These are phyloP conservation scores for Cryomyces minteri DNA, from an alignment of 495 filamentous ascomycete species.

Conservation along the genomic window DNA sequence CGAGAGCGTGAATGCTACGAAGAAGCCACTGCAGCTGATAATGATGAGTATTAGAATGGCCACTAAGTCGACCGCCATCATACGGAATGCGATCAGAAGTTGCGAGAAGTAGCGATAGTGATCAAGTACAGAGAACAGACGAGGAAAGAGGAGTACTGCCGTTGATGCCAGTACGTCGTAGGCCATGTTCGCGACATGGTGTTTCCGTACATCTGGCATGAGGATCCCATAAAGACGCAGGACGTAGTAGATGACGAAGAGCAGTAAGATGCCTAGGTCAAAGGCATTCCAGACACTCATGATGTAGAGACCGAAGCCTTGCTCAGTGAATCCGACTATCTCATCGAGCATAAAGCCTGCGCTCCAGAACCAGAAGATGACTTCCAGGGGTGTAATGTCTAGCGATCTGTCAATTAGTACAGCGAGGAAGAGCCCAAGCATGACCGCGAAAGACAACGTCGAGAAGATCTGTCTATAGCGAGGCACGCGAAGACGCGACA, in stretches of 20 bases:
- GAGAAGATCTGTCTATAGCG: slow-evolving; percentile 79
- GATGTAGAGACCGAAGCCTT: slow-evolving; percentile 78
- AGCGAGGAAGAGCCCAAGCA: slow-evolving; percentile 68
- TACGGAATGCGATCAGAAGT: slow-evolving; percentile 75
- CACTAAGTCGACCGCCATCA: slow-evolving; percentile 78
- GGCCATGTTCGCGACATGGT: slow-evolving; percentile 54
- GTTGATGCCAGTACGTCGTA: slow-evolving; percentile 84
- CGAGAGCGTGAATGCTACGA: slow-evolving; percentile 77
- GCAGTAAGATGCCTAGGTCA: slow-evolving; percentile 71
- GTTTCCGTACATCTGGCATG: slow-evolving; percentile 43
- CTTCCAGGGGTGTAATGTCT: slow-evolving; percentile 60
- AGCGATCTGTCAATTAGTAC: slow-evolving; percentile 51
- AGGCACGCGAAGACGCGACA: slow-evolving; percentile 75
- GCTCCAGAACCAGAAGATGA: slow-evolving; percentile 93
- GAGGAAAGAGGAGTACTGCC: slow-evolving; percentile 73
- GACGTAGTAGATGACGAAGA: slow-evolving; percentile 74
- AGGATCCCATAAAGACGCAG: slow-evolving; percentile 75
- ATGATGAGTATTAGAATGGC: slow-evolving; percentile 69
- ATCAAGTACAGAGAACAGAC: slow-evolving; percentile 79
- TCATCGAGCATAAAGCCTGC: slow-evolving; percentile 71
- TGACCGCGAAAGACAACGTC: slow-evolving; percentile 60
- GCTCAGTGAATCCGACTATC: slow-evolving; percentile 14
- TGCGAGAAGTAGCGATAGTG: slow-evolving; percentile 93
- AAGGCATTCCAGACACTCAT: slow-evolving; percentile 97
- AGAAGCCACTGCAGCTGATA: slow-evolving; percentile 81